phyloP scores from a whole-genome alignment of 495 filamentous ascomycete genomes.

The Talaromyces proteolyticus region DNA sequence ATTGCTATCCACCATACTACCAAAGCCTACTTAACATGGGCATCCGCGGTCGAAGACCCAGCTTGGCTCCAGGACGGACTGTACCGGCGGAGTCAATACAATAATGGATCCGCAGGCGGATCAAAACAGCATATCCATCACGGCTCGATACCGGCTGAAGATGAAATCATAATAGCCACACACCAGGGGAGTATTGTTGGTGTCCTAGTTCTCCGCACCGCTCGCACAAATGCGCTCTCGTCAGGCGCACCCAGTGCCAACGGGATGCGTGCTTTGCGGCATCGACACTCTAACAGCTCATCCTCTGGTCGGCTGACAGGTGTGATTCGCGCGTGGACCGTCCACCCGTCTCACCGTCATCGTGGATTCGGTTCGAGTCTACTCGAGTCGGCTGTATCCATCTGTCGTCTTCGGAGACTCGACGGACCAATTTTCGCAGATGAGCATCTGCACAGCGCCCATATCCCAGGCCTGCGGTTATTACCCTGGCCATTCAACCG shows the following conservation, averaged over 20 bases:
- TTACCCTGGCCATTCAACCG: slow-evolving; percentile 55
- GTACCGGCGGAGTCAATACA: slow-evolving; percentile 2
- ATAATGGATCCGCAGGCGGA: slow-evolving; percentile 8
- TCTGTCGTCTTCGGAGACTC: slow-evolving; percentile 50
- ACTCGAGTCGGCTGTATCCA: slow-evolving; percentile 56
- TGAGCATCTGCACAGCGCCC: slow-evolving; percentile 28
- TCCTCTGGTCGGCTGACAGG: slow-evolving; percentile 8
- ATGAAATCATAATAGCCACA: slow-evolving; percentile 45
- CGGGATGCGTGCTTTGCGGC: neutral
- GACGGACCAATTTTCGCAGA: slow-evolving; percentile 54
- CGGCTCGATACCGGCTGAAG: slow-evolving; percentile 14
- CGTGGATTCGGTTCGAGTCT: slow-evolving; percentile 63
- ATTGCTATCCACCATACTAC: slow-evolving; percentile 30
- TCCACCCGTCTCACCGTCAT: slow-evolving; percentile 56
- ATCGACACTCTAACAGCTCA: slow-evolving; percentile 6
- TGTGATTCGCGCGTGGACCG: slow-evolving; percentile 72
- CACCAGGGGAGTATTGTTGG: slow-evolving; percentile 56
- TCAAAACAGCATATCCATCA: slow-evolving; percentile 2
- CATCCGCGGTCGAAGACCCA: slow-evolving; percentile 45
- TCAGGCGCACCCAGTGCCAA: neutral
- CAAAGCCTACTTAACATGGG: slow-evolving; percentile 41
- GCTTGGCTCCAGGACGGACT: slow-evolving; percentile 36
- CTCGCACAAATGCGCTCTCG: slow-evolving; percentile 16
- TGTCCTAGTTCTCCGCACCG: slow-evolving; percentile 40
- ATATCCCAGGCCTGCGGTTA: slow-evolving; percentile 60